Evolutionary conservation across 83 land plant species (phyloP).

Genomic region (Thuja plicata): DNA sequence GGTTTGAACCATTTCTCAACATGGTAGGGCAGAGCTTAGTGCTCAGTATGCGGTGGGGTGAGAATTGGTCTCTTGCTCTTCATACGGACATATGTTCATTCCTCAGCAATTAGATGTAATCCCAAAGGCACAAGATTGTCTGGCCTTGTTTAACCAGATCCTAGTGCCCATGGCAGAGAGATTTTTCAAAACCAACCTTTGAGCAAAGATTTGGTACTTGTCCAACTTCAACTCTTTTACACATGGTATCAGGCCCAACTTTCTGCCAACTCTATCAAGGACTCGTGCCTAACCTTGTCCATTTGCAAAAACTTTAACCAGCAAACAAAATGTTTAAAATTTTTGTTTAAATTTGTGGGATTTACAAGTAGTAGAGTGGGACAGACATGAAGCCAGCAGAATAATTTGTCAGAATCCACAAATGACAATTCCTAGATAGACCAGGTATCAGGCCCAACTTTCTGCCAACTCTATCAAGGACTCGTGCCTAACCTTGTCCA

Average conservation of each 20-base stretch:
- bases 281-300: no score
- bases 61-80: background rate
- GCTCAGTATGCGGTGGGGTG: background rate
- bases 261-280: background rate
- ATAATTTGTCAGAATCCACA: background rate
- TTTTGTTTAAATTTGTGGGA: background rate
- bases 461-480: background rate
- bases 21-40: no score
- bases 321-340: no score
- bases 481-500: no score
- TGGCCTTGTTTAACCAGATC: background rate
- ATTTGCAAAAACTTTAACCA: background rate
- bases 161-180: background rate
- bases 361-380: no score
- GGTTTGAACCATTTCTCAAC: background rate
- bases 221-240: background rate
- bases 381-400: background rate
- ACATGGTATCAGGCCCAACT: background rate
- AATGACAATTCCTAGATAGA: background rate
- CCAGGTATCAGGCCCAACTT: background rate
- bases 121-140: background rate
- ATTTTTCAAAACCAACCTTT: background rate
- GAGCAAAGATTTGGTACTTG: background rate
- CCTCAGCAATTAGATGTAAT: background rate
- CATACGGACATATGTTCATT: background rate